phyloP scores from a whole-genome alignment of 2,329 filamentous ascomycete genomes.

The Basipetospora chlamydospora region DNA sequence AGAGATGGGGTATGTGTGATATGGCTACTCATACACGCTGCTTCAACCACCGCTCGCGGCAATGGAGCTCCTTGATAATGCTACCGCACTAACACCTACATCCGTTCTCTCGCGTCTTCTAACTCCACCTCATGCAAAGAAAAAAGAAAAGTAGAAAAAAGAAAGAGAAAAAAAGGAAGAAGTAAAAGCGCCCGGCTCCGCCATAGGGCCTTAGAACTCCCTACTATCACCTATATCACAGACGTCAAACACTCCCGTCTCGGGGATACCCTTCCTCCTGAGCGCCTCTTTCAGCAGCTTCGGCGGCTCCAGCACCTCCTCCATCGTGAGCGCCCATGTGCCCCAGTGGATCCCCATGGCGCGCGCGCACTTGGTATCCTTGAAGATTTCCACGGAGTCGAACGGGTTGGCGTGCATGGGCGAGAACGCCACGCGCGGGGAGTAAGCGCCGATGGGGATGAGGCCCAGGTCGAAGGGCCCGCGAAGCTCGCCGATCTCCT shows the following conservation, averaged over 20 bases:
- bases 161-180: background rate
- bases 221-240: constrained; percentile 75
- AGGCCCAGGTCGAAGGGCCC: constrained; percentile 85
- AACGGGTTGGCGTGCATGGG: constrained; percentile 75
- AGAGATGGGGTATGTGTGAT: too few relatives aligned
- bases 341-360: constrained; percentile 92
- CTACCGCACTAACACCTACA: too few relatives aligned
- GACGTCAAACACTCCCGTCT: constrained; percentile 64
- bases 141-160: background rate
- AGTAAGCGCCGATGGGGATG: constrained; percentile 87
- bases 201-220: constrained; percentile 51
- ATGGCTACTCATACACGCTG: too few relatives aligned
- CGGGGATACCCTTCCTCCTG: constrained; percentile 47
- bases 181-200: background rate
- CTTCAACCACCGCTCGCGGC: too few relatives aligned
- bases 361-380: constrained; percentile 60
- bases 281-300: constrained; percentile 57
- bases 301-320: constrained; percentile 77
- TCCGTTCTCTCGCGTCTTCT: too few relatives aligned
- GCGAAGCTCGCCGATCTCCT: constrained; percentile 62
- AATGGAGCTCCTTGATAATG: too few relatives aligned
- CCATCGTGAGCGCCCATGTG: constrained; percentile 71
- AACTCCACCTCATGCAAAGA: too few relatives aligned
- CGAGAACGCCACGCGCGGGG: constrained; percentile 57
- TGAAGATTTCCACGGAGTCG: constrained; percentile 81